phyloP scores from a whole-genome alignment of 176 grass and related monocot genomes.

The Hsuehochloa calcarea region DNA sequence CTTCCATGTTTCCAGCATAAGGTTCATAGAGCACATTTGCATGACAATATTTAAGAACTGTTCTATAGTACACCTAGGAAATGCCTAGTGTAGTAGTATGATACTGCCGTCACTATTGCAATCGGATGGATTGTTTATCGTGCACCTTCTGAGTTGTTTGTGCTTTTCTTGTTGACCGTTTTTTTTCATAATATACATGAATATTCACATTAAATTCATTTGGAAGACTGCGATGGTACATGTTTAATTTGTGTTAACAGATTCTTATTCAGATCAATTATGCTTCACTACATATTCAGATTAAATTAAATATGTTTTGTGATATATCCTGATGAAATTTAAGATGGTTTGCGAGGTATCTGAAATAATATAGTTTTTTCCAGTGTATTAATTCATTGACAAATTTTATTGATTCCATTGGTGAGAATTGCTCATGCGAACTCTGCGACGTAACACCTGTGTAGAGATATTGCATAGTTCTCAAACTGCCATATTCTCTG shows the following conservation, averaged over 20 bases:
- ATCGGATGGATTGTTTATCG: neutral
- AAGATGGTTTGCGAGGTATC: neutral
- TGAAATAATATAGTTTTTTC: neutral
- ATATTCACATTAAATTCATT: neutral
- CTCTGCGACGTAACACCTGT: neutral
- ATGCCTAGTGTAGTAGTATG: neutral
- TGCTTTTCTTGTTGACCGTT: neutral
- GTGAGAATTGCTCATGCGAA: neutral
- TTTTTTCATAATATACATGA: neutral
- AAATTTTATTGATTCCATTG: neutral
- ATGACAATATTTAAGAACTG: neutral
- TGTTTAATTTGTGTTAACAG: neutral
- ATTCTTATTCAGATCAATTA: neutral
- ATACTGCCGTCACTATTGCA: neutral
- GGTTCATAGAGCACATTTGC: neutral
- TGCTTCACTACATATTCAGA: neutral
- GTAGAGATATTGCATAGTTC: neutral
- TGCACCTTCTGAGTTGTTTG: neutral
- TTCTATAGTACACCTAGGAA: neutral
- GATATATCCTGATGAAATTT: neutral
- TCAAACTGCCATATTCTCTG: neutral
- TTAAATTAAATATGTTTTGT: neutral
- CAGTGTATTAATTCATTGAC: neutral
- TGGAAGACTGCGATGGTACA: neutral
- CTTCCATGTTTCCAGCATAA: neutral